These are phyloP conservation scores for Puccinia hordei DNA, from an alignment of 1,284 basidiomycete species.

Conservation along the genomic window DNA sequence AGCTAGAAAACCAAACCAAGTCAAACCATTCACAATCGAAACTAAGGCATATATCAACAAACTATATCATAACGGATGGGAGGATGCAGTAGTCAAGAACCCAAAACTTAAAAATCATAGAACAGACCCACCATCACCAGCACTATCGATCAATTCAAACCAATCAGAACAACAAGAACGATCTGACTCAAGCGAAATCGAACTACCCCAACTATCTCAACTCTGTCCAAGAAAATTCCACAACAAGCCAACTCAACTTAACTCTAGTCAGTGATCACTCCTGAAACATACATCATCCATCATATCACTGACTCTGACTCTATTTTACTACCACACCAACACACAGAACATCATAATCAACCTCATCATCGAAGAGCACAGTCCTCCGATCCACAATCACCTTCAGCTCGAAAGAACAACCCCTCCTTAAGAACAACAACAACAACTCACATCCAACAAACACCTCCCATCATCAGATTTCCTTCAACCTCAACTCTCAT, in stretches of 20 bases:
- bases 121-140: neutral
- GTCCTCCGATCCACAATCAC: neutral
- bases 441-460: neutral
- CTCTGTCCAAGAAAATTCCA: slow-evolving; percentile 1
- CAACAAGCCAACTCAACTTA: neutral
- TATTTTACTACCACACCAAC: neutral
- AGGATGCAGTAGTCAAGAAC: slow-evolving; percentile 59
- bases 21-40: slow-evolving; percentile 60
- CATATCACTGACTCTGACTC: no score
- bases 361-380: neutral
- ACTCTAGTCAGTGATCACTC: neutral
- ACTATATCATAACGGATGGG: slow-evolving; percentile 60
- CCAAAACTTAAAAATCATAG: neutral
- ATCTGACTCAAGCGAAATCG: neutral
- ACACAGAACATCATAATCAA: neutral
- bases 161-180: neutral
- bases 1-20: slow-evolving; percentile 58
- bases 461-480: neutral
- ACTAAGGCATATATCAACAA: slow-evolving; percentile 58
- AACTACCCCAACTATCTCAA: neutral
- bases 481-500: neutral
- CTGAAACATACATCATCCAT: no score
- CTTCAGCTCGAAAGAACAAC: neutral
- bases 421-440: neutral
- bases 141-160: neutral